phyloP scores from a whole-genome alignment of 371 early-diverging fungal genomes.

The Lichtheimia corymbifera region DNA sequence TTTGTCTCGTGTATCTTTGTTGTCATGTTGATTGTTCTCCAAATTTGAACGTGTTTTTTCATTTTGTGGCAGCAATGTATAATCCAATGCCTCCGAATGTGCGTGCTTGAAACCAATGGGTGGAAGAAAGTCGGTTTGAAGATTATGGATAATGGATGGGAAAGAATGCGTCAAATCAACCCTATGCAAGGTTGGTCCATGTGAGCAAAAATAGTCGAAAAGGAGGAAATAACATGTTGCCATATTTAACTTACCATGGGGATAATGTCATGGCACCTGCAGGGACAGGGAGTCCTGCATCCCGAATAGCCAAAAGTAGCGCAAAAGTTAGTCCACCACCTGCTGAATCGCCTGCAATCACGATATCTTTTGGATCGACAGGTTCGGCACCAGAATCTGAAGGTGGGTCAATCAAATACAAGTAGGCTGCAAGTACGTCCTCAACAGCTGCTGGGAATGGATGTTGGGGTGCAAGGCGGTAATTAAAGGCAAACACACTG shows the following conservation, averaged over 20 bases:
- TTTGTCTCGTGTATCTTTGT: neutral
- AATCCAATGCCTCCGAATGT: conserved; percentile 40
- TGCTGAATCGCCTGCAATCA: conserved; percentile 83
- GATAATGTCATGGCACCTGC: conserved; percentile 49
- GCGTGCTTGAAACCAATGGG: conserved; percentile 52
- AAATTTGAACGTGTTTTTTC: conserved; percentile 2
- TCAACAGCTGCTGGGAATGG: conserved; percentile 84
- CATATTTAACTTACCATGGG: conserved; percentile 37
- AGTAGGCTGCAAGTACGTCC: conserved; percentile 77
- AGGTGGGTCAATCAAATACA: conserved; percentile 63
- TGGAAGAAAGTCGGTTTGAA: conserved; percentile 63
- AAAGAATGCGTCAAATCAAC: conserved; percentile 63
- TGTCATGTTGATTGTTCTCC: conserved; percentile 16
- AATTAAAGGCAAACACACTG: conserved; percentile 59
- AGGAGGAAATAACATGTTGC: neutral
- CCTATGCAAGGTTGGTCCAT: conserved; percentile 22
- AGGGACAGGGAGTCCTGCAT: conserved; percentile 52
- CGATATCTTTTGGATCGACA: conserved; percentile 63
- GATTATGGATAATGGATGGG: conserved; percentile 64
- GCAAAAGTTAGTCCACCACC: conserved; percentile 66
- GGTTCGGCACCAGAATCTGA: conserved; percentile 34
- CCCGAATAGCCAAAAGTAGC: conserved; percentile 52
- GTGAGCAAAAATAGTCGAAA: no score
- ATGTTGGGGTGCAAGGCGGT: conserved; percentile 81
- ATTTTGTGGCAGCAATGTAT: conserved; percentile 27